Percentiles rank a stretch among this genome's conserved stretches.
Evolutionary conservation across 1,284 basidiomycete genomes (phyloP).

Genomic region (Phlebopus sp.): DNA sequence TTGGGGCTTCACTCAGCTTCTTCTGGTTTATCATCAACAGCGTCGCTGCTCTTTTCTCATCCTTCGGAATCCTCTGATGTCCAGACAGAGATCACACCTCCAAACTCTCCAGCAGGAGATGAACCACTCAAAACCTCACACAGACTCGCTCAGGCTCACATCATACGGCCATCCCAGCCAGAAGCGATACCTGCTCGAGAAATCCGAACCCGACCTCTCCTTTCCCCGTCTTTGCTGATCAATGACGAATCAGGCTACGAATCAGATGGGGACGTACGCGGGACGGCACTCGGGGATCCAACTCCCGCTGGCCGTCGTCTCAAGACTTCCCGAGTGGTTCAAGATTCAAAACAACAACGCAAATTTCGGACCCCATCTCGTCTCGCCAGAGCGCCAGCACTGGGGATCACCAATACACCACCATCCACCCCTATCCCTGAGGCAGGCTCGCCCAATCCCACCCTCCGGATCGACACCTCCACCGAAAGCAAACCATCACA

Average conservation of each 20-base stretch:
- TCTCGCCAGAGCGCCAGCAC: slow-evolving; percentile 12
- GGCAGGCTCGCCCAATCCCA: slow-evolving; percentile 1
- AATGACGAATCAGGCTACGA: slow-evolving; percentile 26
- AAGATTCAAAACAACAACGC: slow-evolving; percentile 24
- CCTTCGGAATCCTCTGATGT: slow-evolving; percentile 16
- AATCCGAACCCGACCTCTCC: background rate
- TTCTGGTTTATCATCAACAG: slow-evolving; percentile 12
- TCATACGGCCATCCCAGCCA: background rate
- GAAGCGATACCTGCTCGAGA: slow-evolving; percentile 2
- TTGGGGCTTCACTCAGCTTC: slow-evolving; percentile 6
- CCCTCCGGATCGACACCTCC: background rate
- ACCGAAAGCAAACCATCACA: background rate
- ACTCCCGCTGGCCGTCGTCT: slow-evolving; percentile 11
- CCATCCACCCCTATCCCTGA: no score
- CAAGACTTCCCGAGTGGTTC: slow-evolving; percentile 17
- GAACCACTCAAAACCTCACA: slow-evolving; percentile 11
- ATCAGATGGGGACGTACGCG: slow-evolving; percentile 19
- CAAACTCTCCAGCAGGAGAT: slow-evolving; percentile 17
- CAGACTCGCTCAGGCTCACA: slow-evolving; percentile 6
- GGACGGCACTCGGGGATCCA: background rate
- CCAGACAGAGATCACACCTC: slow-evolving; percentile 21
- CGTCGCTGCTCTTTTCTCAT: slow-evolving; percentile 11
- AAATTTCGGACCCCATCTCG: slow-evolving; percentile 23
- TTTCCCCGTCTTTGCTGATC: background rate
- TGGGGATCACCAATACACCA: background rate